Conservation (phyloP, 176 grass and related monocot species). For the Tuctoria greenei region DNA sequence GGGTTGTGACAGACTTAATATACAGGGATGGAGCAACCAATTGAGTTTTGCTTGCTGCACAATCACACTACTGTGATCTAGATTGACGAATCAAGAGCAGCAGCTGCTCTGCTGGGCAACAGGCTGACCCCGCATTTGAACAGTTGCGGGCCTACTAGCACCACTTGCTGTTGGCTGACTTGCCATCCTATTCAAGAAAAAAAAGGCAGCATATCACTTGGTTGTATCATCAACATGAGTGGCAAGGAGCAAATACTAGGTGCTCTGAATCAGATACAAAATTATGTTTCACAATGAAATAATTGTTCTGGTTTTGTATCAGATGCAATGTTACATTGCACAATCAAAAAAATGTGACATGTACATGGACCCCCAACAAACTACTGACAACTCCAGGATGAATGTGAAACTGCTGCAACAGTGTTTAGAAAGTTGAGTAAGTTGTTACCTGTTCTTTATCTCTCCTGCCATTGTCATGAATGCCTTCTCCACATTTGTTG, state of each 20-base stretch:
- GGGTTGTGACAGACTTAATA: constrained; percentile 40
- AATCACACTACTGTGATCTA: constrained; percentile 40
- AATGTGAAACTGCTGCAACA: background rate
- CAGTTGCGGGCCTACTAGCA: constrained; percentile 52
- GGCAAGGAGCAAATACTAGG: background rate
- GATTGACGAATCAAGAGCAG: constrained; percentile 54
- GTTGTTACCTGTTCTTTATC: constrained; percentile 61
- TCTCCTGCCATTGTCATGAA: constrained; percentile 72
- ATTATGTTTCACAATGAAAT: background rate
- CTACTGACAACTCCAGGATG: background rate
- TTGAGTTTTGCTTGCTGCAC: constrained; percentile 44
- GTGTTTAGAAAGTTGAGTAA: constrained; percentile 5
- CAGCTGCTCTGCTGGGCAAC: constrained; percentile 67
- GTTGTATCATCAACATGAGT: background rate
- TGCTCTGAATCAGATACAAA: background rate
- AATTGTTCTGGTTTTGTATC: background rate
- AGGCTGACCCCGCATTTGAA: constrained; percentile 59
- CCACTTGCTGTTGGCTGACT: constrained; percentile 56
- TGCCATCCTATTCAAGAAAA: constrained; percentile 58
- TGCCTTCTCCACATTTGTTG: constrained; percentile 73
- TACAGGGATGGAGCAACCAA: constrained; percentile 56
- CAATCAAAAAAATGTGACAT: background rate
- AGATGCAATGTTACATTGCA: no score
- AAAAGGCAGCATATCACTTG: background rate
- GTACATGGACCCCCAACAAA: background rate